Evolutionary conservation across 176 grass and related monocot genomes (phyloP).

Genomic region (Dactylis glomerata): DNA sequence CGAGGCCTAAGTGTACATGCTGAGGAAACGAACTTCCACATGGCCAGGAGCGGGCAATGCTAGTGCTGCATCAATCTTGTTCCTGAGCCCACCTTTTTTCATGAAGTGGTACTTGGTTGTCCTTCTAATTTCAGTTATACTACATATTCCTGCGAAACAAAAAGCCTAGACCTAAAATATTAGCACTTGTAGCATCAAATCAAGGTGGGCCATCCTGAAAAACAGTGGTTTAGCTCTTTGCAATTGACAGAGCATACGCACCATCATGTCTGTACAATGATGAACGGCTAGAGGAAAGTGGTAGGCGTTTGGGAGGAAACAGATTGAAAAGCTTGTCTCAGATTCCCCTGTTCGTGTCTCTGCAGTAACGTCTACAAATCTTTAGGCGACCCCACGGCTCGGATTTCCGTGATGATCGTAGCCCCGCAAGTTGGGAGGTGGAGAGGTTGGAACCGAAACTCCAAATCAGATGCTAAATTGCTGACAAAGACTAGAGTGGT

Average conservation of each 20-base stretch:
- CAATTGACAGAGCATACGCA: background rate
- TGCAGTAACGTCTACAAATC: background rate
- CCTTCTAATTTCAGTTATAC: background rate
- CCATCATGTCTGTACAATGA: background rate
- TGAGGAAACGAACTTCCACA: constrained; percentile 12
- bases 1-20: too few relatives aligned
- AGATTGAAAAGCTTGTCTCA: background rate
- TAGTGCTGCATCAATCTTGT: background rate
- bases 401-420: background rate
- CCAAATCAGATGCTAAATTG: background rate
- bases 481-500: background rate
- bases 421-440: background rate
- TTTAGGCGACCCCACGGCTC: background rate
- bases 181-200: background rate
- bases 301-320: background rate
- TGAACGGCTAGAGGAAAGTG: constrained; percentile 12
- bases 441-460: background rate
- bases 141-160: background rate
- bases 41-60: background rate
- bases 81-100: background rate
- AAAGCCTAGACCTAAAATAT: background rate
- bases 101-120: background rate
- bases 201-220: background rate
- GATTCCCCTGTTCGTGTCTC: background rate
- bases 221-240: background rate